Percentiles rank a stretch among this genome's conserved stretches.
These are phyloP conservation scores for Fomitopsis pulvina DNA, from an alignment of 768 basidiomycete genomes.

Conservation along the genomic window DNA sequence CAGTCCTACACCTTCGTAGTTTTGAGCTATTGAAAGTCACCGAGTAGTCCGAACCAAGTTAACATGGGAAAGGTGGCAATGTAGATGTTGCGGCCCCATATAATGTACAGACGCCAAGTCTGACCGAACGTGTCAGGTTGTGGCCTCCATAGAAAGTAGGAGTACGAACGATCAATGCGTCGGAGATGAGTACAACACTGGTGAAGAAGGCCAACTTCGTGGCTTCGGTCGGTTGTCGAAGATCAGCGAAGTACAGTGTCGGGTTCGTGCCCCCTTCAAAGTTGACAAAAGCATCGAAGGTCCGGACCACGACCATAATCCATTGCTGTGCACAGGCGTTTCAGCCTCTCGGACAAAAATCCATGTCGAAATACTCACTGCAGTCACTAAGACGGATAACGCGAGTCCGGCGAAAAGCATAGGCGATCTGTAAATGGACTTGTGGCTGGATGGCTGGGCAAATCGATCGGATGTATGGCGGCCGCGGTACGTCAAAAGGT, in stretches of 20 bases:
- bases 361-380: neutral
- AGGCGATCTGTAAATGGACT: neutral
- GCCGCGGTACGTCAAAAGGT: neutral
- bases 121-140: too few relatives aligned
- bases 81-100: too few relatives aligned
- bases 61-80: too few relatives aligned
- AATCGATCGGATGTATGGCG: neutral
- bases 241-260: neutral
- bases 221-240: neutral
- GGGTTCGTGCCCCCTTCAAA: neutral
- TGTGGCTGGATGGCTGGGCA: too few relatives aligned
- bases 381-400: neutral
- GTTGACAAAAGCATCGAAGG: slow-evolving; percentile 5
- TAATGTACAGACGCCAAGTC: too few relatives aligned
- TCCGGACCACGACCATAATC: neutral
- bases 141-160: neutral
- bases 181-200: neutral
- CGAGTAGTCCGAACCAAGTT: too few relatives aligned
- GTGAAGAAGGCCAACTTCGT: neutral
- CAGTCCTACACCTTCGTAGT: too few relatives aligned
- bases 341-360: neutral
- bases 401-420: neutral
- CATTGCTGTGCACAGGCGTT: slow-evolving; percentile 1
- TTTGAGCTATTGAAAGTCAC: too few relatives aligned
- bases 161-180: neutral